Evolutionary conservation across 108 stramenopile genomes (phyloP), one percentile per base, ranked within the genome.

Genomic region (Cyclostephanos invisitatus): DNA sequence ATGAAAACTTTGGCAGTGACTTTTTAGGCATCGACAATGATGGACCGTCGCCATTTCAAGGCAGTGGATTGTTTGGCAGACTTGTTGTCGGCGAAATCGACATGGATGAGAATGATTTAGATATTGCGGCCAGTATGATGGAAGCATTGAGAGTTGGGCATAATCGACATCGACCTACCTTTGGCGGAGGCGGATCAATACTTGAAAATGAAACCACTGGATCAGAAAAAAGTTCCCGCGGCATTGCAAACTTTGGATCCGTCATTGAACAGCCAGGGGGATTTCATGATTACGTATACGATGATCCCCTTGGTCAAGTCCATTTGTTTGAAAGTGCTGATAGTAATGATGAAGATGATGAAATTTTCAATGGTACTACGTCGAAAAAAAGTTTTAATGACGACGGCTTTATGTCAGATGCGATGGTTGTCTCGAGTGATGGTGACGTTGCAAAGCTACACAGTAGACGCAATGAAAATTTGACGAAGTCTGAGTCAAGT

Each of bases 71-170:
- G 24, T 78, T 78, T 27, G 68, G 85, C 48, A 82, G 84, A n/a
- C 27, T 84, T n/a, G 51, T 82, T 8, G 86, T 72, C 0, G 85
- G 82, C 58, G 83, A 79, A 40, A 89, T 91, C 55, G 94, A 91
- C 54, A 90, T 95, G 84, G 90, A 94, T 64, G 93, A 96, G 35
- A 88, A 83, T 74, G 96, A 96, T 62, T 58, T 96, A 11, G 96
- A 96, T 70, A 87, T 94, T 59, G 96, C 96, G 15, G 96, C 89
- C 11, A 86, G 72, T 62, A 96, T 96, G 91, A 94, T 96, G 83
- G 89, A 86, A 47, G 83, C 89, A 9, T 61, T 94, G 44, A 83
- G 70, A 46, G 67, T 57, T 60, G 85, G 78, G 5, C 70, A 75
- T 44, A 77, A 66, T 18, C 51, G 70, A 47, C 62, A 66, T 40